Conservation (phyloP, 1,284 basidiomycete genomes). For the Fomitopsis betulina region DNA sequence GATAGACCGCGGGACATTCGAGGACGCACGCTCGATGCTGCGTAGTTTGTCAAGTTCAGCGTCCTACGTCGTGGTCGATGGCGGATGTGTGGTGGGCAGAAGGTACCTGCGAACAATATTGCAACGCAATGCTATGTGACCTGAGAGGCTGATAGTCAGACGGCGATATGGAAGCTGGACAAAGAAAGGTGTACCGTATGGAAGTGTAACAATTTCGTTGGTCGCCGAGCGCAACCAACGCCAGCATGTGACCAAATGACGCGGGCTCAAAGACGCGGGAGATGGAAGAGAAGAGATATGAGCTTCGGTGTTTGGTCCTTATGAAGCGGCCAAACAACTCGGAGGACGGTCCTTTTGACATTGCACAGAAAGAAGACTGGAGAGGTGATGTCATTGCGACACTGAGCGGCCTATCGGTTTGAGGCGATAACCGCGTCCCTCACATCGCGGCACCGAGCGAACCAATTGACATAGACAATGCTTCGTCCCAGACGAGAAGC, state of each 20-base stretch:
- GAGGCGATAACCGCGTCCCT: no score
- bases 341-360: background rate
- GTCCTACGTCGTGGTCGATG: background rate
- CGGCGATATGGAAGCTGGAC: background rate
- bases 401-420: no score
- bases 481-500: no score
- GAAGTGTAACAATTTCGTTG: no score
- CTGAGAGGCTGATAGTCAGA: background rate
- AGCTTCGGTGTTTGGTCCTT: background rate
- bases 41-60: background rate
- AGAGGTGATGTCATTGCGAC: background rate
- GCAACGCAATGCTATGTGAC: background rate
- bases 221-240: background rate
- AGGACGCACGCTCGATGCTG: background rate
- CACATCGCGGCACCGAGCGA: no score
- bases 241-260: background rate
- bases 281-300: background rate
- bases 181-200: no score
- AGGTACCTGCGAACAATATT: background rate
- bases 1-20: background rate
- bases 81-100: background rate
- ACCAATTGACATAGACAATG: no score
- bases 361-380: background rate
- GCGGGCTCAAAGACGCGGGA: background rate
- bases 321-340: background rate